Evolutionary conservation across 75 land plant genomes (phyloP), one percentile per base, ranked within the genome.

Genomic region (Picea sitchensis): DNA sequence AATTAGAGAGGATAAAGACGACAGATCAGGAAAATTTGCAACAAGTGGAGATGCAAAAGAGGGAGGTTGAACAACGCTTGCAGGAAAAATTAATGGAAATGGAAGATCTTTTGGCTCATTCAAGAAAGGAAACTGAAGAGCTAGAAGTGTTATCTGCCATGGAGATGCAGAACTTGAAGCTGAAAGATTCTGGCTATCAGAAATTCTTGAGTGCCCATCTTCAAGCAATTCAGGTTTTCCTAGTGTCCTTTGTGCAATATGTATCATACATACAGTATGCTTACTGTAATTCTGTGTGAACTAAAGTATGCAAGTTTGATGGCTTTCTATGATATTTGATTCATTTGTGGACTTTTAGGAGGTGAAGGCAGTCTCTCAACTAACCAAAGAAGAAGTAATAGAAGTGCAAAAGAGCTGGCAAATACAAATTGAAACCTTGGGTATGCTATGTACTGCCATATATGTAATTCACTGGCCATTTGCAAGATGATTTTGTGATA

Each of bases 51-150:
- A 30, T 38, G 34, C 74, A 88, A n/a, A 76, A 84, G 26, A 79
- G 75, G 31, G 86, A 87, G 72, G 75, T 86, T 51, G 85, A 81
- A 83, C n/a, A 36, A 51, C 81, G 79, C 18, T 72, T 86, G 60
- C 81, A 82, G 61, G 83, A 84, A 79, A 87, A 84, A 77, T 26
- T 90, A 21, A 77, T 73, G 75, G 88, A 88, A 61, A 79, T 83
- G 68, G 94, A 93, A 61, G 32, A 60, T 31, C 86, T 85, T 63
- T 78, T 94, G 32, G 47, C 23, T 23, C 87, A 89, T 18, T 92
- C 98, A 38, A 84, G 79, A 51, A 87, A 83, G 82, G 86, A 84
- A 54, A 77, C 84, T 15, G 72, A 83, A 77, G 96, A 93, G 63
- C 85, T 88, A n/a, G 93, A 93, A 77, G 78, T 78, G 65, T 68